Conservation (phyloP, 192 early-diverging fungal species). For the Coemansia sp. region DNA sequence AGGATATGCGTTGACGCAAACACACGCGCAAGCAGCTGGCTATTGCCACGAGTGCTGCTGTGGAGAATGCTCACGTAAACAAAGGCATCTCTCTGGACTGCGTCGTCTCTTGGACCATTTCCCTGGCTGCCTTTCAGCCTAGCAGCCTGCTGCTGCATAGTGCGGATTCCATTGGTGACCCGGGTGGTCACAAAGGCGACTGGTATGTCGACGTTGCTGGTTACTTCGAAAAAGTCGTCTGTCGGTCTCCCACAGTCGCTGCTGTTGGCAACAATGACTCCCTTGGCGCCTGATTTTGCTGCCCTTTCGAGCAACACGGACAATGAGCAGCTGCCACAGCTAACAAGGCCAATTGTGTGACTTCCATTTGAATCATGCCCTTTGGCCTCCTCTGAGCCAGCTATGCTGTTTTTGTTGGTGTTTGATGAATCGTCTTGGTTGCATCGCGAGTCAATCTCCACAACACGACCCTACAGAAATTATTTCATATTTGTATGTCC, state of each 20-base stretch:
- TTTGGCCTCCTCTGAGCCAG: background rate
- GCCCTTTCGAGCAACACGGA: conserved; percentile 32
- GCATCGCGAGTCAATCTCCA: conserved; percentile 27
- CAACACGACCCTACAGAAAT: conserved; percentile 32
- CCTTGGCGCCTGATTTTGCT: conserved; percentile 22
- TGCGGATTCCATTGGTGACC: conserved; percentile 20
- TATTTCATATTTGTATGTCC: background rate
- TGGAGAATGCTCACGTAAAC: conserved; percentile 30
- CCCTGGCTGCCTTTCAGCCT: background rate
- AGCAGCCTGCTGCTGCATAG: conserved; percentile 25
- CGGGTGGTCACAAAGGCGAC: conserved; percentile 41
- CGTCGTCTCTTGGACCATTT: conserved; percentile 2
- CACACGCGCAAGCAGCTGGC: conserved; percentile 19
- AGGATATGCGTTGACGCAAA: conserved; percentile 39
- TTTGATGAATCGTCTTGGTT: background rate
- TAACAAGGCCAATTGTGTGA: conserved; percentile 33
- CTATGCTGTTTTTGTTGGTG: background rate
- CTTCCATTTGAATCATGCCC: conserved; percentile 3
- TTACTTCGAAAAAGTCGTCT: conserved; percentile 32
- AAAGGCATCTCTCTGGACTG: conserved; percentile 18
- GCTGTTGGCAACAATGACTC: conserved; percentile 43
- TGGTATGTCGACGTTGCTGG: conserved; percentile 28
- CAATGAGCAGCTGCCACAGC: conserved; percentile 43
- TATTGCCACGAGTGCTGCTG: conserved; percentile 5
- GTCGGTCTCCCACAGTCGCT: conserved; percentile 41